These are phyloP conservation scores for Cladosporium sp. DNA, from an alignment of 2,329 filamentous ascomycete genomes.

Conservation along the genomic window DNA sequence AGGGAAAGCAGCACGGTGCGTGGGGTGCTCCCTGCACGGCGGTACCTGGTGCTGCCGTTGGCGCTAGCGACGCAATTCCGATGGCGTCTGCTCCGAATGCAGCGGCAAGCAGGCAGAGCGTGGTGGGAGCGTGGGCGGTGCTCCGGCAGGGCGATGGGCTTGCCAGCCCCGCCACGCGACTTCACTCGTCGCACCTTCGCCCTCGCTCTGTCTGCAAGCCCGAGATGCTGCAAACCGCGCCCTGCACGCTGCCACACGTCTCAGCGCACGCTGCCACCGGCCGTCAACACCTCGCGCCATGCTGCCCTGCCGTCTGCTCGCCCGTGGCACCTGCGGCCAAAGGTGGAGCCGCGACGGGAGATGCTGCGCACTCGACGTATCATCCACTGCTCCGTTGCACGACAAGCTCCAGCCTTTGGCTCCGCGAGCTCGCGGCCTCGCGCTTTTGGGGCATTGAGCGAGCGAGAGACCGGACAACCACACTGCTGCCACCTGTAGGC, in stretches of 20 bases:
- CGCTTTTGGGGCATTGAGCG: slow-evolving; percentile 8
- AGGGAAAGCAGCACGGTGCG: not conserved
- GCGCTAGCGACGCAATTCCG: not conserved
- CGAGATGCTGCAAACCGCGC: not conserved
- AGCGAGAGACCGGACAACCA: not conserved
- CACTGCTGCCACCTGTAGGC: not conserved
- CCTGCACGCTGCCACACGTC: not conserved
- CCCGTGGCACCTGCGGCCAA: not conserved
- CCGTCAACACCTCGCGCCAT: not conserved
- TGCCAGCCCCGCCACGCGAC: not conserved
- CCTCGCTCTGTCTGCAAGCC: slow-evolving; percentile 13
- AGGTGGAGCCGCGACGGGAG: slow-evolving; percentile 11
- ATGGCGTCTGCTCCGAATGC: not conserved
- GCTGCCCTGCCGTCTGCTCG: not conserved
- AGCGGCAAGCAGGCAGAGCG: too few species aligned
- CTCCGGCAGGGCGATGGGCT: not conserved
- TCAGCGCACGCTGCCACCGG: slow-evolving; percentile 7
- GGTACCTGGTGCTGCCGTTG: not conserved
- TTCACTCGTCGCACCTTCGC: slow-evolving; percentile 10
- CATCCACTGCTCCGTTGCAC: slow-evolving; percentile 1
- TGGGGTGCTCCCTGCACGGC: not conserved
- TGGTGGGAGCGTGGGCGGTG: too few species aligned
- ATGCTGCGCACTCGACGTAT: slow-evolving; percentile 6
- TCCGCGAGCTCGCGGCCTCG: slow-evolving; percentile 12
- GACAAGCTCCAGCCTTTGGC: slow-evolving; percentile 7